Conservation (phyloP, 169 alveolate genomes). For the Plasmodium berghei region DNA sequence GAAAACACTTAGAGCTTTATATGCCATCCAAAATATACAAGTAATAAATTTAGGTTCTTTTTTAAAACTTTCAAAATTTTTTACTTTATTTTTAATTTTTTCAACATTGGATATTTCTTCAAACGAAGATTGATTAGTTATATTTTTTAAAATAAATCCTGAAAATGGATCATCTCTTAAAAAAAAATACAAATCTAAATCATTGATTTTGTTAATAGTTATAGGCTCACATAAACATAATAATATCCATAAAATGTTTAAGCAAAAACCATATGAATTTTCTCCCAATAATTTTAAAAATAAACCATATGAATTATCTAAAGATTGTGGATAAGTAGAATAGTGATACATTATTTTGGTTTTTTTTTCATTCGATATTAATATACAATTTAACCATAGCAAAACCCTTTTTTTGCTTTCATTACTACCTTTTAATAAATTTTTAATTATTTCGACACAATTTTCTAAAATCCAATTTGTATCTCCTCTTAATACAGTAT, state of each 20-base stretch:
- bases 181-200: conserved; percentile 72
- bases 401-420: conserved; percentile 77
- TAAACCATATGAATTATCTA: conserved; percentile 60
- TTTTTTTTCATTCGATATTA: conserved; percentile 78
- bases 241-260: conserved; percentile 82
- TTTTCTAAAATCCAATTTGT: conserved; percentile 79
- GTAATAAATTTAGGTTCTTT: conserved; percentile 87
- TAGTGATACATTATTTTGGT: conserved; percentile 77
- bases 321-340: conserved; percentile 68
- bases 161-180: conserved; percentile 70
- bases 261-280: conserved; percentile 80
- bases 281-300: conserved; percentile 78
- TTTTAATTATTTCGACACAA: conserved; percentile 73
- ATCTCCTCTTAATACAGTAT: conserved; percentile 72
- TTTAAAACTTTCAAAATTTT: conserved; percentile 40
- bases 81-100: conserved; percentile 67
- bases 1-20: conserved; percentile 85
- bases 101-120: conserved; percentile 63
- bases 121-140: conserved; percentile 32
- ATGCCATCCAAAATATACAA: conserved; percentile 89
- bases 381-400: conserved; percentile 77
- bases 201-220: conserved; percentile 77
- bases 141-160: conserved; percentile 18
- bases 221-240: conserved; percentile 82
- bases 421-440: conserved; percentile 74